phyloP scores from a whole-genome alignment of 805 yeast species.

The Kazachstania psychrophila region DNA sequence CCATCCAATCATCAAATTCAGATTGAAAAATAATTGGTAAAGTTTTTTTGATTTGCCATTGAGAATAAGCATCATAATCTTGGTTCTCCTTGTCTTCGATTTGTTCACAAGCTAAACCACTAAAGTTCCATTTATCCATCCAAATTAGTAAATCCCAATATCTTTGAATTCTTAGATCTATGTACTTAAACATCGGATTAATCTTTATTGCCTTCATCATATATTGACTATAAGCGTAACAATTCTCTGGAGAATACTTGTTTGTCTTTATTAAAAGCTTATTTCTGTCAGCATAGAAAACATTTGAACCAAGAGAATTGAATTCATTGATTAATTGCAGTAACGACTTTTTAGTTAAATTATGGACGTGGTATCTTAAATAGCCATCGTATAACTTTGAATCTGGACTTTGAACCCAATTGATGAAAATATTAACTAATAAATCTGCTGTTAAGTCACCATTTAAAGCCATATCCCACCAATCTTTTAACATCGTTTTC shows the following conservation, averaged over 20 bases:
- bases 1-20: slow-evolving; percentile 84
- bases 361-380: slow-evolving; percentile 79
- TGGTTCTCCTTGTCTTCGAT: slow-evolving; percentile 32
- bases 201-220: slow-evolving; percentile 67
- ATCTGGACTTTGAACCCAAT: slow-evolving; percentile 76
- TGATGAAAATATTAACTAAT: slow-evolving; percentile 67
- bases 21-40: slow-evolving; percentile 66
- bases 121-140: slow-evolving; percentile 87
- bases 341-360: slow-evolving; percentile 71
- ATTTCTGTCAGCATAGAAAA: slow-evolving; percentile 73
- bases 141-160: slow-evolving; percentile 92
- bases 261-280: slow-evolving; percentile 63
- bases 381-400: slow-evolving; percentile 70
- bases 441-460: slow-evolving; percentile 68
- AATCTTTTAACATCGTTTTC: slow-evolving; percentile 64
- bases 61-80: slow-evolving; percentile 36
- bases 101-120: slow-evolving; percentile 51
- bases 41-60: slow-evolving; percentile 74
- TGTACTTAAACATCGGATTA: slow-evolving; percentile 70
- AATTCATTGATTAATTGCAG: slow-evolving; percentile 73
- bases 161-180: slow-evolving; percentile 62
- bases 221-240: slow-evolving; percentile 86
- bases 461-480: slow-evolving; percentile 88
- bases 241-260: slow-evolving; percentile 72
- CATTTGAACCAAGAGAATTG: slow-evolving; percentile 63